These are phyloP conservation scores for Podaxis rugospora DNA, from an alignment of 768 basidiomycete genomes.

Conservation along the genomic window DNA sequence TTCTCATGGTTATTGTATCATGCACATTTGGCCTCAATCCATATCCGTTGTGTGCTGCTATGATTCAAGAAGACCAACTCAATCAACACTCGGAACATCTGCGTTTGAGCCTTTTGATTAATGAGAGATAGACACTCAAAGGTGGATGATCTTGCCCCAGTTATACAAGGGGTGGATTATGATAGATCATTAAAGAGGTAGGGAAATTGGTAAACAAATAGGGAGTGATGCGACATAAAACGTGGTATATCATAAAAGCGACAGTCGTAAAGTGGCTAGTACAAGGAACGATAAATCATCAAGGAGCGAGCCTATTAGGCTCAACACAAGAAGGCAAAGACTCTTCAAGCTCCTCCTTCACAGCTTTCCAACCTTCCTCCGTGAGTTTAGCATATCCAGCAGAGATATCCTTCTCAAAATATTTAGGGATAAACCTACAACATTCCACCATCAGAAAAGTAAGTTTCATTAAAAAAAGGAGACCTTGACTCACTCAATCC, in stretches of 20 bases:
- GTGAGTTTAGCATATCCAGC: slow-evolving; percentile 70
- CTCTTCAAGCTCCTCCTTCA: slow-evolving; percentile 68
- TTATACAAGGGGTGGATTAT: too few relatives aligned
- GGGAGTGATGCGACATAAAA: neutral
- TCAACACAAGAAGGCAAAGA: slow-evolving; percentile 26
- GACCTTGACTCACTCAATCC: slow-evolving; percentile 58
- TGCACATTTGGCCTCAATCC: neutral
- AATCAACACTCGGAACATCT: too few relatives aligned
- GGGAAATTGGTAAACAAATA: neutral
- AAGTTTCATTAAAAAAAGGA: slow-evolving; percentile 3
- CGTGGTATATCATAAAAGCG: neutral
- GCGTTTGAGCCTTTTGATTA: too few relatives aligned
- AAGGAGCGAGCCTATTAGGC: neutral
- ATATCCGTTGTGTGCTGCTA: too few relatives aligned
- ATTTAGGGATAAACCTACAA: slow-evolving; percentile 63
- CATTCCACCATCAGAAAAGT: neutral
- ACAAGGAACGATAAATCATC: neutral
- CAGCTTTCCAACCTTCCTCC: slow-evolving; percentile 59
- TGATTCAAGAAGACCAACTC: too few relatives aligned
- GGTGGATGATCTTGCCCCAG: too few relatives aligned
- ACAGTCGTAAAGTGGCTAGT: neutral
- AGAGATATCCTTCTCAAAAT: slow-evolving; percentile 68
- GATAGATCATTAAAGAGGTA: too few relatives aligned
- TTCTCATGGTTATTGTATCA: slow-evolving; percentile 56
- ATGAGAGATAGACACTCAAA: too few relatives aligned